Conservation (phyloP, 768 basidiomycete genomes). For the Plicaturopsis crispa region DNA sequence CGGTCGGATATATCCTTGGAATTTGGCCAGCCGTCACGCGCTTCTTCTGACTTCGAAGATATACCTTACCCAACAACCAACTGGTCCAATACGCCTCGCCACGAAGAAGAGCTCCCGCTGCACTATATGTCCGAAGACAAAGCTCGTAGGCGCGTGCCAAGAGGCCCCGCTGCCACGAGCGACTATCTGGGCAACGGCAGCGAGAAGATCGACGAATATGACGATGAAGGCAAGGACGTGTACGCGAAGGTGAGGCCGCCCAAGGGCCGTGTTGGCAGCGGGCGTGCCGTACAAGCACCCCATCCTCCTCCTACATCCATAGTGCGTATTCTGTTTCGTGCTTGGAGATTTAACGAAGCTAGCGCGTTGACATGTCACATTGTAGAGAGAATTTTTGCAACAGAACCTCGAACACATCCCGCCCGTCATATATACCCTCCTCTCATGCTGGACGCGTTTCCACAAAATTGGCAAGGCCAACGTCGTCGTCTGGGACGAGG, state of each 20-base stretch:
- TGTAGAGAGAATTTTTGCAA: slow-evolving; percentile 64
- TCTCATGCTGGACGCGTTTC: slow-evolving; percentile 93
- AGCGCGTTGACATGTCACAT: slow-evolving; percentile 1
- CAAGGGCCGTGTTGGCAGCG: slow-evolving; percentile 40
- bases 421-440: slow-evolving; percentile 82
- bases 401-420: slow-evolving; percentile 78
- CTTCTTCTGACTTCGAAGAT: slow-evolving; percentile 68
- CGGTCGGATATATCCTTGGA: slow-evolving; percentile 64
- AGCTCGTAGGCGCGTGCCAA: slow-evolving; percentile 34
- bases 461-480: slow-evolving; percentile 85
- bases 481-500: slow-evolving; percentile 97
- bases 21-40: slow-evolving; percentile 46
- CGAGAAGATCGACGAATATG: slow-evolving; percentile 29
- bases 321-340: slow-evolving; percentile 26
- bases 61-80: slow-evolving; percentile 46
- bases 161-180: slow-evolving; percentile 23
- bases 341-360: slow-evolving; percentile 13
- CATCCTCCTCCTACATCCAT: slow-evolving; percentile 62
- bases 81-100: slow-evolving; percentile 17
- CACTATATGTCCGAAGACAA: slow-evolving; percentile 47
- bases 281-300: slow-evolving; percentile 51
- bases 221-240: slow-evolving; percentile 64
- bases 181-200: slow-evolving; percentile 20
- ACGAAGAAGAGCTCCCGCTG: slow-evolving; percentile 35
- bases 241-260: slow-evolving; percentile 26